phyloP scores from a whole-genome alignment of 208 protist species.

The Crithidia mellificae region DNA sequence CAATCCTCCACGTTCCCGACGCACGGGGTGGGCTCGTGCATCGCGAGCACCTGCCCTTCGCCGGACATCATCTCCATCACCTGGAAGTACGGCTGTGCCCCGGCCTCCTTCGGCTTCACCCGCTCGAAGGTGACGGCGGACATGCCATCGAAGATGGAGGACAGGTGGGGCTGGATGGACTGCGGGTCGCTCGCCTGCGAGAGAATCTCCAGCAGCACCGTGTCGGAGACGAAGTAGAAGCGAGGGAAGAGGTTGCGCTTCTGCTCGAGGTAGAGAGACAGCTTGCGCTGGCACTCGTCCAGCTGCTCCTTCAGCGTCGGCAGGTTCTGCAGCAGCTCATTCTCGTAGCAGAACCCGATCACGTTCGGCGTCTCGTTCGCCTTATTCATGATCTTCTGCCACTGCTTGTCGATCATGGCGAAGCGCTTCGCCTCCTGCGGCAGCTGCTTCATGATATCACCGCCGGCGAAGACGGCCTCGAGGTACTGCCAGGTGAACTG shows the following conservation, averaged over 20 bases:
- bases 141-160: slow-evolving; percentile 94
- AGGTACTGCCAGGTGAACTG: slow-evolving; percentile 97
- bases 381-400: slow-evolving; percentile 97
- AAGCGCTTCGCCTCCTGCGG: slow-evolving; percentile 97
- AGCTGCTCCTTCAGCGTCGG: slow-evolving; percentile 95
- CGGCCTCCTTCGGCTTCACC: slow-evolving; percentile 90
- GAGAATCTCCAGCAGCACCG: slow-evolving; percentile 97
- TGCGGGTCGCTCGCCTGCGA: slow-evolving; percentile 94
- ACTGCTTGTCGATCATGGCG: slow-evolving; percentile 96
- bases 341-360: slow-evolving; percentile 95
- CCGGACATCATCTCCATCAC: slow-evolving; percentile 91
- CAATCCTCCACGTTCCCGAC: slow-evolving; percentile 95
- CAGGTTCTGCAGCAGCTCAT: slow-evolving; percentile 94
- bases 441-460: slow-evolving; percentile 97
- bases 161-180: slow-evolving; percentile 94
- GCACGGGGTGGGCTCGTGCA: slow-evolving; percentile 89
- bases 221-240: slow-evolving; percentile 99
- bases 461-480: slow-evolving; percentile 96
- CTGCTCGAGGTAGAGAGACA: slow-evolving; percentile 97
- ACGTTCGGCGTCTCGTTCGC: slow-evolving; percentile 95
- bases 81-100: slow-evolving; percentile 88
- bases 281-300: slow-evolving; percentile 97
- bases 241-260: slow-evolving; percentile 97
- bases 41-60: slow-evolving; percentile 89
- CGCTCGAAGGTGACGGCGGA: slow-evolving; percentile 90